These are phyloP conservation scores for Paracamarosporium sp. DNA, from an alignment of 2,329 filamentous ascomycete species.

Conservation along the genomic window DNA sequence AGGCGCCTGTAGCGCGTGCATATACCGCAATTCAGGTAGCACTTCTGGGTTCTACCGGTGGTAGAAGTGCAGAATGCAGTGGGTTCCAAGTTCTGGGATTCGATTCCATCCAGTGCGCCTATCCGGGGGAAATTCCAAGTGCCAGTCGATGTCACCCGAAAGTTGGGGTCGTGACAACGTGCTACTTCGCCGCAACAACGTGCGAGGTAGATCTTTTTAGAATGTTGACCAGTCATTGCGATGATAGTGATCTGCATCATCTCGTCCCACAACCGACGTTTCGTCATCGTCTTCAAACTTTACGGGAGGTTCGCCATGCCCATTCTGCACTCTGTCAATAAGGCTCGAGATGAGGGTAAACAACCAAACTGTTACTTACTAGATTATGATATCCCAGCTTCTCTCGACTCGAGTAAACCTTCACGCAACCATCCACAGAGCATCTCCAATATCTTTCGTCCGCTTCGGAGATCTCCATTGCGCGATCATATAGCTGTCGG, in stretches of 20 bases:
- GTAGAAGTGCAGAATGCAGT: too few relatives aligned
- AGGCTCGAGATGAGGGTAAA: background rate
- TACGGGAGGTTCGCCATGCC: background rate
- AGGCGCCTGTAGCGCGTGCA: too few relatives aligned
- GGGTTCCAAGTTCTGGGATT: too few relatives aligned
- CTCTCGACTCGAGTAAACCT: slow-evolving; percentile 11
- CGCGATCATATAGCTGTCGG: slow-evolving; percentile 14
- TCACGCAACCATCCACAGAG: slow-evolving; percentile 13
- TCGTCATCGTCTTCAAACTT: background rate
- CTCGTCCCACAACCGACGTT: background rate
- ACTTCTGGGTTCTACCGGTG: too few relatives aligned
- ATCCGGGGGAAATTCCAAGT: too few relatives aligned
- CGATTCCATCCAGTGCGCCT: too few relatives aligned
- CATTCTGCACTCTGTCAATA: background rate
- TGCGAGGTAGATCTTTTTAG: background rate
- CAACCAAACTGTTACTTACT: background rate
- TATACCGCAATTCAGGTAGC: too few relatives aligned
- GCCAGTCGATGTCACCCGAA: too few relatives aligned
- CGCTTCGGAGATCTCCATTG: slow-evolving; percentile 12
- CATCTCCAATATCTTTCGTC: slow-evolving; percentile 12
- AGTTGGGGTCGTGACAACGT: background rate
- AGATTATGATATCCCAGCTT: slow-evolving; percentile 11
- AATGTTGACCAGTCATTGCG: slow-evolving; percentile 4
- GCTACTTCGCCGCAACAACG: background rate
- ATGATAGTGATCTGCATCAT: background rate